Base-by-base conservation (phyloP, 805 yeast genomes). In the Priceomyces melissophilus region DNA sequence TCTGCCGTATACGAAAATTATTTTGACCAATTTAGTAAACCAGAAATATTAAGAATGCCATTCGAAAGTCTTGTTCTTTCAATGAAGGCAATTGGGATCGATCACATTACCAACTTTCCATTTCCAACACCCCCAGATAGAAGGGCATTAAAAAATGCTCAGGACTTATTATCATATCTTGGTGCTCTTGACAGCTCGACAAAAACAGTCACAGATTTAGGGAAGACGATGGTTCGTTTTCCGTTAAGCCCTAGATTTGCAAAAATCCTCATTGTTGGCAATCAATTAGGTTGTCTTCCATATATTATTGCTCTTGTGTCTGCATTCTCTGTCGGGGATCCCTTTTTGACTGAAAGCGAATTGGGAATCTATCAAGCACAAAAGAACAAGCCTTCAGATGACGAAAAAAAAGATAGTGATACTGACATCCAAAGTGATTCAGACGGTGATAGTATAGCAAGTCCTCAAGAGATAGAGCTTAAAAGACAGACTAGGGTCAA, bases 41-140 rank as follows among this genome's bases (percentile, higher is more conserved):
- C 99, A 0, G 99, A 93, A 60, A 90, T 93, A 35, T 66, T 87
- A 43, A 72, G 98, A 49, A 90, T 88, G 95, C 98, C 99, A 0
- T 88, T 89, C 28, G 99, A 93, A 58, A 89, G 96, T 59, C 84
- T 93, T n/a, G 95, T 93, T 0, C 65, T 93, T 51, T 85, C 85
- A 36, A 93, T 93, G 99, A 93, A 93, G 63, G 79, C 91, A 48
- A 93, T 93, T 96, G 97, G 96, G 2, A 90, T 93, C 45, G 93
- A 87, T 58, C 86, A 85, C 39, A 83, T 93, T 29, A 68, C 81
- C 15, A 91, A 93, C 54, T 93, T 93, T 69, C 99, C 99, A 28
- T 93, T 93, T 65, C 96, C 98, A 3, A 90, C 98, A 0, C 87
- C 96, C 2, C 97, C 98, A 0, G 85, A 82, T 38, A 65, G 83